Conservation (phyloP, 257 asterid species). For the Forsythia suspensa region DNA sequence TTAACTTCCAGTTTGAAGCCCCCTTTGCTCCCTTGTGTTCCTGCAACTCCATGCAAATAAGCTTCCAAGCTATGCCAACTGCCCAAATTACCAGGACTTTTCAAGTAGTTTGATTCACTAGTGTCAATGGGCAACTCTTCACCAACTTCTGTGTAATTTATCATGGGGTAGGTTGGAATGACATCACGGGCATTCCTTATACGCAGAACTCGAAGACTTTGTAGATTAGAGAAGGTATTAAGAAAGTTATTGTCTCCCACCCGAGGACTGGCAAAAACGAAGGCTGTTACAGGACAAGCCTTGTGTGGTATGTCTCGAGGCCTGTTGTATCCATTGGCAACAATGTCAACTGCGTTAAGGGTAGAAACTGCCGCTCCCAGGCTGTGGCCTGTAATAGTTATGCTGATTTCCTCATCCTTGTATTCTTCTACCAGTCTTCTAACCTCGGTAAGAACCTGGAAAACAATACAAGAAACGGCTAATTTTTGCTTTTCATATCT, state of each 20-base stretch:
- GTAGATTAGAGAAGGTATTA: slow-evolving; percentile 8
- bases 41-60: slow-evolving; percentile 79
- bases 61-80: slow-evolving; percentile 66
- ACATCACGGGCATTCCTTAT: slow-evolving; percentile 51
- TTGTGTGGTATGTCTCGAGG: slow-evolving; percentile 38
- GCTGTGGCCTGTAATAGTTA: slow-evolving; percentile 79
- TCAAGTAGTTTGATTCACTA: slow-evolving; percentile 49
- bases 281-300: slow-evolving; percentile 62
- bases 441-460: slow-evolving; percentile 65
- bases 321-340: slow-evolving; percentile 49
- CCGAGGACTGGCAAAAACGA: slow-evolving; percentile 70
- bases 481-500: background rate
- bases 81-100: slow-evolving; percentile 40
- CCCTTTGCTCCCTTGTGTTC: slow-evolving; percentile 52
- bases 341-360: slow-evolving; percentile 67
- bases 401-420: slow-evolving; percentile 69
- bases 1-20: slow-evolving; percentile 55
- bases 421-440: slow-evolving; percentile 56
- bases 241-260: slow-evolving; percentile 56
- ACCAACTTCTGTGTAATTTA: slow-evolving; percentile 62
- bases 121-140: slow-evolving; percentile 59
- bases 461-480: background rate
- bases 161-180: slow-evolving; percentile 56
- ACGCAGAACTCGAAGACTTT: slow-evolving; percentile 41
- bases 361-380: slow-evolving; percentile 78